Evolutionary conservation across 1,284 basidiomycete genomes (phyloP), one percentile per base, ranked within the genome.

Genomic region (Melampsora larici-populina): DNA sequence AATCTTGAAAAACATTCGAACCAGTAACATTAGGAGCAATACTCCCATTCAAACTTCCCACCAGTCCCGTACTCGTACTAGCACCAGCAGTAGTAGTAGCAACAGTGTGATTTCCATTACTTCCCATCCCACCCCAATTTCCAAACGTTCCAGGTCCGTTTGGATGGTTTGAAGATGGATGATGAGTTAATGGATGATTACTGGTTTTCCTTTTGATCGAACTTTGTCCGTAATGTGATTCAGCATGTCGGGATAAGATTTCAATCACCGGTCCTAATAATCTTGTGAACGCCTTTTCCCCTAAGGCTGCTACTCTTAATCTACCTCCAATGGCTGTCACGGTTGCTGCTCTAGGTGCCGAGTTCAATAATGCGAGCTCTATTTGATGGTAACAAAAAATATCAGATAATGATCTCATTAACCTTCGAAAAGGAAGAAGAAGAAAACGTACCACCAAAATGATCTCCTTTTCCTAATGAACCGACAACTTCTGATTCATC

Each of bases 271-370:
- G 95, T 5, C 97, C 96, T 51, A 99, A 89, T 40, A 99, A 86
- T 69, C 96, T 90, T 8, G 94, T 97, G 83, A 99, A 99, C 2
- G 96, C 93, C 80, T 92, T 89, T 74, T 94, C 94, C 81, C 94
- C 94, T 81, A 99, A 87, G 6, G 93, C 92, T 29, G 94, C 97
- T 31, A 98, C 94, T 82, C 94, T 92, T 69, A 97, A 87, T 58
- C 91, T 88, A 63, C 86, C 84, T 18, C 79, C 64, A 15, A 81
- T 78, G 0, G 79, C 77, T 79, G 92, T 92, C 67, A 99, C 93
- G 7, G 96, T 97, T 6, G 95, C 95, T 0, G 94, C 94, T 75
- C 95, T 90, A 17, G 94, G 93, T 58, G 91, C 91, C 46, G 91
- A 88, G 80, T 92, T 91, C 76, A 94, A 87, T 51, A 97, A 86